Conservation (phyloP, 345 rosid genomes). For the Eucalyptus marginata region DNA sequence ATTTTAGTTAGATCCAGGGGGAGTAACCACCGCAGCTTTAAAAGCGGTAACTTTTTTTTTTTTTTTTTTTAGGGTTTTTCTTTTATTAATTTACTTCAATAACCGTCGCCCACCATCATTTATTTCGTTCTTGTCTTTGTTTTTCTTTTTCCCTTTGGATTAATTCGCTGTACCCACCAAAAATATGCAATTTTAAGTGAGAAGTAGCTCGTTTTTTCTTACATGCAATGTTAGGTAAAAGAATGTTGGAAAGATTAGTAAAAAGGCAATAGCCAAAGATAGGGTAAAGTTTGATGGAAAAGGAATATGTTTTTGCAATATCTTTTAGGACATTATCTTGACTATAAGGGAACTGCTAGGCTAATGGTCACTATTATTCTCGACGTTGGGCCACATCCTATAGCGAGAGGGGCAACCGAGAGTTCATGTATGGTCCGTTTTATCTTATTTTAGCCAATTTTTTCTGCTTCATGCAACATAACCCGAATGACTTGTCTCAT, state of each 20-base stretch:
- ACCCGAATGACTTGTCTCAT: not conserved
- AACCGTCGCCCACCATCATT: not conserved
- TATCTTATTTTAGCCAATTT: not conserved
- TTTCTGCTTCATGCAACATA: not conserved
- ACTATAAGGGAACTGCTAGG: not conserved
- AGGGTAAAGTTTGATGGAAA: not conserved
- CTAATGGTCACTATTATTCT: not conserved
- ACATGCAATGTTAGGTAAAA: not conserved
- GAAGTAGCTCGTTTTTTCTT: not conserved
- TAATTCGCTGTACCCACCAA: not conserved
- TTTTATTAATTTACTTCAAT: not conserved
- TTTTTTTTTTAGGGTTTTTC: not conserved
- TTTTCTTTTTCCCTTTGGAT: not conserved
- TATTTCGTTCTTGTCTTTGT: not conserved
- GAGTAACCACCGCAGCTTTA: not conserved
- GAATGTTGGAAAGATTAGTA: not conserved
- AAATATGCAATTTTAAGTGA: not conserved
- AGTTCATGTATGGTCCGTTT: not conserved
- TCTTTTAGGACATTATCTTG: not conserved
- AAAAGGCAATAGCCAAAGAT: not conserved
- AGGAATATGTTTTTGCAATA: not conserved
- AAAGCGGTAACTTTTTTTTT: not conserved
- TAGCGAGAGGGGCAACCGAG: not conserved
- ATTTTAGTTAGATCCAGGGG: not conserved
- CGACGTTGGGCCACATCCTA: not conserved